Conservation (phyloP, 805 yeast species). For the Hanseniaspora taiwanica region DNA sequence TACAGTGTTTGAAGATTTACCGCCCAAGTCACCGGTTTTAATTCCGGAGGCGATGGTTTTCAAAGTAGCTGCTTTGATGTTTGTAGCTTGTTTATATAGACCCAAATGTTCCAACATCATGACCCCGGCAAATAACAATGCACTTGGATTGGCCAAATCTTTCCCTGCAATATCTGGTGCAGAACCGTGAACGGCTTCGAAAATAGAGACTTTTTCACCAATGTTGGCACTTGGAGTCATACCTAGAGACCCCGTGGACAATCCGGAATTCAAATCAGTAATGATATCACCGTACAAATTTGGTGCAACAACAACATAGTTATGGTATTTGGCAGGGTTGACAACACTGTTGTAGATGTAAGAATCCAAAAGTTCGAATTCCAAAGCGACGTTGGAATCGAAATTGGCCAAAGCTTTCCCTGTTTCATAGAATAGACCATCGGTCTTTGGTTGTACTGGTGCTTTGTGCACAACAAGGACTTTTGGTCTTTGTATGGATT, state of each 20-base stretch:
- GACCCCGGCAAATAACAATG: slow-evolving; percentile 84
- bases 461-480: slow-evolving; percentile 96
- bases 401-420: slow-evolving; percentile 84
- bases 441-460: slow-evolving; percentile 94
- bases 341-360: slow-evolving; percentile 83
- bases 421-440: slow-evolving; percentile 87
- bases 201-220: slow-evolving; percentile 95
- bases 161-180: slow-evolving; percentile 99
- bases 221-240: slow-evolving; percentile 98
- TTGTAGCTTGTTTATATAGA: slow-evolving; percentile 65
- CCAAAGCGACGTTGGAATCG: slow-evolving; percentile 79
- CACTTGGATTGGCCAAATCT: slow-evolving; percentile 98
- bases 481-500: slow-evolving; percentile 73
- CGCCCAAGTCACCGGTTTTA: slow-evolving; percentile 95
- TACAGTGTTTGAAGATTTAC: slow-evolving; percentile 75
- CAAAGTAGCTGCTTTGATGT: slow-evolving; percentile 76
- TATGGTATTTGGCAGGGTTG: slow-evolving; percentile 74
- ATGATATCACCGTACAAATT: slow-evolving; percentile 98
- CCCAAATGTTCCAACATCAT: slow-evolving; percentile 99
- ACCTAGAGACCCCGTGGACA: slow-evolving; percentile 92
- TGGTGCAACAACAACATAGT: slow-evolving; percentile 93
- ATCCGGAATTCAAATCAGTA: slow-evolving; percentile 95
- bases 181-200: slow-evolving; percentile 99
- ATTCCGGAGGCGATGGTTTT: slow-evolving; percentile 89
- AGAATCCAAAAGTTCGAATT: slow-evolving; percentile 86